Evolutionary conservation across 257 asterid species (phyloP).

Genomic region (Jasminum sambac): DNA sequence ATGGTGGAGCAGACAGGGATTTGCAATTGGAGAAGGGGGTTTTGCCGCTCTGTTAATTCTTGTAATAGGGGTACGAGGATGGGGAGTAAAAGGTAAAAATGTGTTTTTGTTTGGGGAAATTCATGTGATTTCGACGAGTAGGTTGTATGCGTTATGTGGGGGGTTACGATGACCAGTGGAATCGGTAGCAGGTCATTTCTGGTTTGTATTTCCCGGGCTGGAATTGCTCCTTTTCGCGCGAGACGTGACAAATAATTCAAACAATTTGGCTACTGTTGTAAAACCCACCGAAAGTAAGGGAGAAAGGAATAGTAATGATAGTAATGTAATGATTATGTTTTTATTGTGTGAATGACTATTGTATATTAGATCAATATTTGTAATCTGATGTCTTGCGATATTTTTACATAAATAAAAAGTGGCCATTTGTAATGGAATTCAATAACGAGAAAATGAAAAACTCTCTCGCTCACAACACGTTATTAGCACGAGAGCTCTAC

Average conservation of each 20-base stretch:
- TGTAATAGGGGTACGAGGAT: not conserved
- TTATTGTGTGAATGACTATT: too few species aligned
- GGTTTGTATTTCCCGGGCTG: conserved; percentile 40
- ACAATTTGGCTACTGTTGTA: too few species aligned
- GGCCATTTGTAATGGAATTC: too few species aligned
- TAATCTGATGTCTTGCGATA: too few species aligned
- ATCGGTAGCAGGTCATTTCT: conserved; percentile 36
- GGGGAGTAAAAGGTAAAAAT: conserved; percentile 23
- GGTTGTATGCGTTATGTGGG: not conserved
- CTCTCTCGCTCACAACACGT: too few species aligned
- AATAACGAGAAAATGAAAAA: too few species aligned
- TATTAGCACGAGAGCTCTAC: too few species aligned
- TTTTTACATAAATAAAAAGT: too few species aligned
- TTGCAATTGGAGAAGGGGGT: conserved; percentile 22
- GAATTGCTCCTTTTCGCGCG: conserved; percentile 5
- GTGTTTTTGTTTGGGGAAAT: conserved; percentile 6
- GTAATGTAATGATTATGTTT: too few species aligned
- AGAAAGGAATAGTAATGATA: too few species aligned
- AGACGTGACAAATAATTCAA: not conserved
- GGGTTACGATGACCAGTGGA: conserved; percentile 26
- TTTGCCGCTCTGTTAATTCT: conserved; percentile 22
- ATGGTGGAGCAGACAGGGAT: conserved; percentile 7
- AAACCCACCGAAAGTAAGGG: too few species aligned
- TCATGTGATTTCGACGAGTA: not conserved
- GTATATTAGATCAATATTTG: too few species aligned